These are phyloP conservation scores for Onygenales sp. DNA, from an alignment of 2,329 filamentous ascomycete genomes.

Conservation along the genomic window DNA sequence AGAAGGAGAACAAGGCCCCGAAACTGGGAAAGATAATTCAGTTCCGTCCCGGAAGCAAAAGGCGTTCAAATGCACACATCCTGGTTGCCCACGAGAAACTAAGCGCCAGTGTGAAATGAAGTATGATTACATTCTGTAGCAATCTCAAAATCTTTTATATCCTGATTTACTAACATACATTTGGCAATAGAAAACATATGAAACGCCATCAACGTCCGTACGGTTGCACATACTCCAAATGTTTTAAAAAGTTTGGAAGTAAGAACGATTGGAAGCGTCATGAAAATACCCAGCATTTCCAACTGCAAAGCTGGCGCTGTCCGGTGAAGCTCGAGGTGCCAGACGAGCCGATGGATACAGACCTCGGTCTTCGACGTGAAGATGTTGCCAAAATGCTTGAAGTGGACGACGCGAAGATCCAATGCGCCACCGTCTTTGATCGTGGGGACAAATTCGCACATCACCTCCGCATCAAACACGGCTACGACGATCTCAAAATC, in stretches of 20 bases:
- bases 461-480: conserved; percentile 51
- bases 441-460: conserved; percentile 49
- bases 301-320: conserved; percentile 65
- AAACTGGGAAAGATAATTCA: not conserved
- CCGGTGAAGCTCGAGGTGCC: conserved; percentile 9
- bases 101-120: conserved; percentile 29
- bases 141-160: not conserved
- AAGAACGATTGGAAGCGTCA: conserved; percentile 94
- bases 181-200: conserved; percentile 59
- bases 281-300: conserved; percentile 69
- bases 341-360: conserved; percentile 16
- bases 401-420: not conserved
- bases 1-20: not conserved
- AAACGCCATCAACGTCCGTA: conserved; percentile 76
- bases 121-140: conserved; percentile 15
- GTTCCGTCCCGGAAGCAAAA: conserved; percentile 11
- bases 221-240: conserved; percentile 64
- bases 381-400: not conserved
- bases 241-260: conserved; percentile 70
- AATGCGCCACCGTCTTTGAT: conserved; percentile 52
- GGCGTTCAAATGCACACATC: conserved; percentile 19
- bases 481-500: conserved; percentile 21
- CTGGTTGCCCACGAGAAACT: conserved; percentile 21
- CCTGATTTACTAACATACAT: conserved; percentile 13
- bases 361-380: not conserved